phyloP scores from a whole-genome alignment of 352 stramenopile genomes.

The Phytophthora fragariaefolia region DNA sequence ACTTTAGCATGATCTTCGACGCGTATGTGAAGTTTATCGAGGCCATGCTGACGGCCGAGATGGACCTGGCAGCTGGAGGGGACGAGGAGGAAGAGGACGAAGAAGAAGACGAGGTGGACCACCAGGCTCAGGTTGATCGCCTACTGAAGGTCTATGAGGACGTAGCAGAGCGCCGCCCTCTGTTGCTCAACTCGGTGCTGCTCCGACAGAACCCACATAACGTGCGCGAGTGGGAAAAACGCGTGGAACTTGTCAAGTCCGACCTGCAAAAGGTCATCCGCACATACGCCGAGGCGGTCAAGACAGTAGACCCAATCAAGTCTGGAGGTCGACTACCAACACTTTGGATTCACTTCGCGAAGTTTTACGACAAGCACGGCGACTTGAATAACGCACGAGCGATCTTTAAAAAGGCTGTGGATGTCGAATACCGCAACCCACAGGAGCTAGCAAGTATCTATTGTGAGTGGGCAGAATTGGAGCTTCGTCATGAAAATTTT shows the following conservation, averaged over 20 bases:
- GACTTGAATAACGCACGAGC: slow-evolving; percentile 93
- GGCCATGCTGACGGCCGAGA: slow-evolving; percentile 96
- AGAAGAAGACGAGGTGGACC: slow-evolving; percentile 63
- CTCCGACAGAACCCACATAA: slow-evolving; percentile 99
- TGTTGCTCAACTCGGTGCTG: slow-evolving; percentile 96
- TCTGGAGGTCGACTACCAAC: slow-evolving; percentile 88
- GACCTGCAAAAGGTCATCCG: slow-evolving; percentile 75
- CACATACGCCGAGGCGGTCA: slow-evolving; percentile 92
- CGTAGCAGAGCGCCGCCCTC: slow-evolving; percentile 94
- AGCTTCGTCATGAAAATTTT: slow-evolving; percentile 96
- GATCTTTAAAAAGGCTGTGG: slow-evolving; percentile 92
- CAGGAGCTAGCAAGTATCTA: slow-evolving; percentile 96
- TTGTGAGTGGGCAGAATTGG: slow-evolving; percentile 96
- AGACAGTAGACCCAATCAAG: slow-evolving; percentile 90
- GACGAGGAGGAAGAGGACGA: slow-evolving; percentile 69
- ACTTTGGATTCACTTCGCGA: slow-evolving; percentile 95
- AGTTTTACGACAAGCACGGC: slow-evolving; percentile 95
- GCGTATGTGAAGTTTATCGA: slow-evolving; percentile 99
- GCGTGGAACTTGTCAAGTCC: slow-evolving; percentile 84
- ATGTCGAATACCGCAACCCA: slow-evolving; percentile 78
- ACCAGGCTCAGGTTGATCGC: slow-evolving; percentile 77
- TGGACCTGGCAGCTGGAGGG: slow-evolving; percentile 75
- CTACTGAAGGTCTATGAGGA: slow-evolving; percentile 91
- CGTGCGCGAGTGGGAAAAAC: slow-evolving; percentile 98
- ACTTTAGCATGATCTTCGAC: slow-evolving; percentile 99